Conservation (phyloP, 1,284 basidiomycete species). For the Cryptococcus depauperatus region DNA sequence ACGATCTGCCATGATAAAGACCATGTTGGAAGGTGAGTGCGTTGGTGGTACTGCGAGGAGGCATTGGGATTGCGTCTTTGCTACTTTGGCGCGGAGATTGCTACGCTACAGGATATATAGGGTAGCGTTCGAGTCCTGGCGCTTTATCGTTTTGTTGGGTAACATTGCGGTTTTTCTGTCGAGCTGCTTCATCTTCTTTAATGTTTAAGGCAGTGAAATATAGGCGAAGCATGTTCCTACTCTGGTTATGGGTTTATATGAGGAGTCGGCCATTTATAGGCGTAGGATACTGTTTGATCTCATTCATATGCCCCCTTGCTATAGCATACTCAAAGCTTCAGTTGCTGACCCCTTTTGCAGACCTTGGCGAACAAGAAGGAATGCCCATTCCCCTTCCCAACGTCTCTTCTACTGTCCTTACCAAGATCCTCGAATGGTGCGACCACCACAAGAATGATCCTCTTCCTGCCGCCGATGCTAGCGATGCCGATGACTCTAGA, state of each 20-base stretch:
- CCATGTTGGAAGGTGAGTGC: conserved; percentile 93
- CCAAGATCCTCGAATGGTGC: conserved; percentile 99
- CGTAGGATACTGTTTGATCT: background rate
- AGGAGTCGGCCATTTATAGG: no score
- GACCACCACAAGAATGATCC: conserved; percentile 97
- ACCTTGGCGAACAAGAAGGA: conserved; percentile 79
- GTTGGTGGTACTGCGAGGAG: no score
- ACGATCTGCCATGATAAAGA: conserved; percentile 93
- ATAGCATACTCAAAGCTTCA: no score
- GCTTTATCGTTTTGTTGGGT: no score
- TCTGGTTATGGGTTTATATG: no score
- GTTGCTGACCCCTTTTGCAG: no score
- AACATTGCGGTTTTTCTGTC: no score
- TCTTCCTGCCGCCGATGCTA: conserved; percentile 64
- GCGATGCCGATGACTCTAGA: conserved; percentile 88
- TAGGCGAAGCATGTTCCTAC: no score
- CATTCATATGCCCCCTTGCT: background rate
- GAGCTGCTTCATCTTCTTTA: background rate
- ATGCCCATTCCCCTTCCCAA: conserved; percentile 94
- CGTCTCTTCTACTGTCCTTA: conserved; percentile 90
- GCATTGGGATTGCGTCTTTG: no score
- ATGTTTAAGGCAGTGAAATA: background rate
- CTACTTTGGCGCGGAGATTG: no score
- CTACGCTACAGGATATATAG: no score
- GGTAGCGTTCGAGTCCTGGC: no score